Conservation (phyloP, 352 stramenopile species). For the Aphanomyces cochlioides region DNA sequence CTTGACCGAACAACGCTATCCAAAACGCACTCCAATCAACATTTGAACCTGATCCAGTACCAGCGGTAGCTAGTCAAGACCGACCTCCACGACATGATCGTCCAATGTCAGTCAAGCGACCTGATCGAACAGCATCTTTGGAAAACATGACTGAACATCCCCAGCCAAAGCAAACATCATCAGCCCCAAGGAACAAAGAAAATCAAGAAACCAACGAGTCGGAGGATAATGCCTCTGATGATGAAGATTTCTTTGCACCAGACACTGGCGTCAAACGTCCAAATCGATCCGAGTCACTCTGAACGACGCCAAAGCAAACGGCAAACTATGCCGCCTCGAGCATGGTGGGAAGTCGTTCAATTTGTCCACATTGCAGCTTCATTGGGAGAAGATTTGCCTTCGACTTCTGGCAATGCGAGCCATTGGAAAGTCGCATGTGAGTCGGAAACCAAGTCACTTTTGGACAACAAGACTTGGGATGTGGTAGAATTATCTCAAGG, state of each 20-base stretch:
- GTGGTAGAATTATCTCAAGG: conserved; percentile 1
- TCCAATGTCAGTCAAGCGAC: no score
- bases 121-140: not conserved
- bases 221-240: conserved; percentile 85
- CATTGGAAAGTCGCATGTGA: not conserved
- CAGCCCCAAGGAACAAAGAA: conserved; percentile 56
- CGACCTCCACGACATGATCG: no score
- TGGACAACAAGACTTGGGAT: conserved; percentile 33
- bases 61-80: no score
- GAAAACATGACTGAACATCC: not conserved
- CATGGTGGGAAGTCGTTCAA: not conserved
- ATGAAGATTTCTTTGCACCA: not conserved
- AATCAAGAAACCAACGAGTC: no score
- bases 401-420: not conserved
- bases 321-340: not conserved
- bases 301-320: not conserved
- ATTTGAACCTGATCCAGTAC: no score
- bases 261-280: not conserved
- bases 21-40: no score
- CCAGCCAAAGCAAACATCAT: not conserved
- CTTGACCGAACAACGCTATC: not conserved
- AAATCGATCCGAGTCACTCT: not conserved
- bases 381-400: not conserved
- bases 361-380: conserved; percentile 3
- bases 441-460: not conserved